Conservation (phyloP, 2,329 filamentous ascomycete genomes). For the Alternaria atra region DNA sequence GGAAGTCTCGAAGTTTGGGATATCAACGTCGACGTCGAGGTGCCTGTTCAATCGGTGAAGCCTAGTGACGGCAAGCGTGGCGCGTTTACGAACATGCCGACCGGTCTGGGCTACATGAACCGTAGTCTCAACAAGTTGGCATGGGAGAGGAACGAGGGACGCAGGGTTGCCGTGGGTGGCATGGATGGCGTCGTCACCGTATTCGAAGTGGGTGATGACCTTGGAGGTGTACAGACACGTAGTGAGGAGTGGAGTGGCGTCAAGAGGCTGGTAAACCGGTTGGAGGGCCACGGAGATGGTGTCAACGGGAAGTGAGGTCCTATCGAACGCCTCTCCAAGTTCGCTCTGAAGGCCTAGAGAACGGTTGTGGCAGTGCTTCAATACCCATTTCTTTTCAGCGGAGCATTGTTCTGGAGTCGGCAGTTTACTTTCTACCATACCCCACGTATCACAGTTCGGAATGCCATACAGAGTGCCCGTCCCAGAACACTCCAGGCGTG, state of each 20-base stretch:
- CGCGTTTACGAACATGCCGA: constrained; percentile 48
- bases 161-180: constrained; percentile 86
- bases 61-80: constrained; percentile 65
- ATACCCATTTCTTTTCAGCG: constrained; percentile 8
- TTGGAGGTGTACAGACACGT: constrained; percentile 86
- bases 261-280: constrained; percentile 83
- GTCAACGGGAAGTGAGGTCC: constrained; percentile 35
- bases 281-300: constrained; percentile 62
- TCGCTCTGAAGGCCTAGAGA: background rate
- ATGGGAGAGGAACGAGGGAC: constrained; percentile 92
- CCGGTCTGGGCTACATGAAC: constrained; percentile 69
- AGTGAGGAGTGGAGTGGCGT: constrained; percentile 93
- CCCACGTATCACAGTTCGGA: background rate
- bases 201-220: constrained; percentile 85
- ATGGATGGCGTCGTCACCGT: constrained; percentile 90
- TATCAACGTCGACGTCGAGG: constrained; percentile 88
- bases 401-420: constrained; percentile 6
- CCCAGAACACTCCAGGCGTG: constrained; percentile 1
- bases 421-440: constrained; percentile 5
- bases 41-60: constrained; percentile 82
- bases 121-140: constrained; percentile 93
- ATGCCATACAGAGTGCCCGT: background rate
- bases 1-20: constrained; percentile 96
- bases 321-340: background rate
- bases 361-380: constrained; percentile 4